phyloP scores from a whole-genome alignment of 441 rosid species.

The Corymbia calophylla region DNA sequence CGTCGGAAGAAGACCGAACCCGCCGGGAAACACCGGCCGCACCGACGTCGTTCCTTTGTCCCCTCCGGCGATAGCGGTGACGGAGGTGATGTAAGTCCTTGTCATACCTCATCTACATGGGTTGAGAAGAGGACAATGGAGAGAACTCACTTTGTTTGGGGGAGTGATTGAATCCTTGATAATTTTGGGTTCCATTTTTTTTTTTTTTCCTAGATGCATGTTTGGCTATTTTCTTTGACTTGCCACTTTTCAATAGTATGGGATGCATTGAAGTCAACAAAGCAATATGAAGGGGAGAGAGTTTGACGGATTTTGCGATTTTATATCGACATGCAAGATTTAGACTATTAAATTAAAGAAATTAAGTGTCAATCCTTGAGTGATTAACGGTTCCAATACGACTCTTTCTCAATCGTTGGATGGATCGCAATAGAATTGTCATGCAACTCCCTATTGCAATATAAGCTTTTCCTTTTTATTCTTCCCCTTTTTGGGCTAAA shows the following conservation, averaged over 20 bases:
- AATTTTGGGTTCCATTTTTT: not conserved
- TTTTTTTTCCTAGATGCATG: not conserved
- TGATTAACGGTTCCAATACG: not conserved
- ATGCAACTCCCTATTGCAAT: not conserved
- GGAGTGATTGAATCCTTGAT: not conserved
- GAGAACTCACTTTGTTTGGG: not conserved
- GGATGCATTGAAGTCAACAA: not conserved
- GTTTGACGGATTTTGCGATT: not conserved
- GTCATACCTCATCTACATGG: not conserved
- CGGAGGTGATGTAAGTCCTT: not conserved
- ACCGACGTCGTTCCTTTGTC: not conserved
- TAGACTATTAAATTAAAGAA: not conserved
- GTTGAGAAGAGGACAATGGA: not conserved
- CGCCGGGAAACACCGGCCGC: not conserved
- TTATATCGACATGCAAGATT: rapidly evolving
- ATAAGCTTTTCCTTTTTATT: not conserved
- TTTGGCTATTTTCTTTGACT: not conserved
- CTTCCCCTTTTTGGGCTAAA: not conserved
- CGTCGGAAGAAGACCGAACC: not conserved
- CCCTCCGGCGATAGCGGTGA: not conserved
- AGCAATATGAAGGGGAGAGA: not conserved
- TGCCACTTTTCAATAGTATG: not conserved
- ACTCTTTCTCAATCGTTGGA: not conserved
- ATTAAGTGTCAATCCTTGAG: not conserved
- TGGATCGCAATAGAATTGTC: not conserved